phyloP scores from a whole-genome alignment of 2,329 filamentous ascomycete species.

The Alternaria arbusti region DNA sequence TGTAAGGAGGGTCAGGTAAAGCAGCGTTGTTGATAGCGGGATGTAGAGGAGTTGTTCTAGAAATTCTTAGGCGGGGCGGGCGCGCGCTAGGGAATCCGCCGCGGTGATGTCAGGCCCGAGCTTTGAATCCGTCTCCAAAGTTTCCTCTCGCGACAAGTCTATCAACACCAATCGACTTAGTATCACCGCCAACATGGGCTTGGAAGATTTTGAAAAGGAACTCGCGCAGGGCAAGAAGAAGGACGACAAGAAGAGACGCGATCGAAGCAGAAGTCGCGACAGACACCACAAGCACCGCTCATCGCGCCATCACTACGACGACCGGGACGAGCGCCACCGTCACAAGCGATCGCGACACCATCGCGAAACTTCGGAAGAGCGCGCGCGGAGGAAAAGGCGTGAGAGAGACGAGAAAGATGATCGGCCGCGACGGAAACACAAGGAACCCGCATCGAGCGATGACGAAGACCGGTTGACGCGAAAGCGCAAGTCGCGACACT shows the following conservation, averaged over 20 bases:
- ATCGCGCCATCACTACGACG: slow-evolving; percentile 56
- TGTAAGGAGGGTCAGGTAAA: not conserved
- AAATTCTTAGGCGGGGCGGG: slow-evolving; percentile 45
- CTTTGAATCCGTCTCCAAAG: slow-evolving; percentile 9
- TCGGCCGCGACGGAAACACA: slow-evolving; percentile 44
- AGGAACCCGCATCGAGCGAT: slow-evolving; percentile 41
- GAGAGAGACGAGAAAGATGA: slow-evolving; percentile 45
- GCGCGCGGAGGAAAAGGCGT: slow-evolving; percentile 54
- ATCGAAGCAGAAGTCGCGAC: slow-evolving; percentile 53
- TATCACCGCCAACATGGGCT: slow-evolving; percentile 55
- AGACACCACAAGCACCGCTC: slow-evolving; percentile 48
- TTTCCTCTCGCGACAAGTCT: slow-evolving; percentile 12
- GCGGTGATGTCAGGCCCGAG: slow-evolving; percentile 37
- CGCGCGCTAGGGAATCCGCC: slow-evolving; percentile 19
- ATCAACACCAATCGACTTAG: not conserved
- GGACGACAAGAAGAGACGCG: slow-evolving; percentile 56
- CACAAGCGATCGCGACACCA: slow-evolving; percentile 70
- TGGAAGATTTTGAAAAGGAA: slow-evolving; percentile 79
- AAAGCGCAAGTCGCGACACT: slow-evolving; percentile 45
- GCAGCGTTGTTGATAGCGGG: slow-evolving; percentile 6
- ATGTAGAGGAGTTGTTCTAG: slow-evolving; percentile 12
- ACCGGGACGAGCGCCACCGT: slow-evolving; percentile 57
- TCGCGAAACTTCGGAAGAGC: slow-evolving; percentile 47
- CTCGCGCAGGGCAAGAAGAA: slow-evolving; percentile 70
- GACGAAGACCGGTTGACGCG: slow-evolving; percentile 42